phyloP scores from a whole-genome alignment of 73 alveolate genomes.

The Symbiodinium natans region DNA sequence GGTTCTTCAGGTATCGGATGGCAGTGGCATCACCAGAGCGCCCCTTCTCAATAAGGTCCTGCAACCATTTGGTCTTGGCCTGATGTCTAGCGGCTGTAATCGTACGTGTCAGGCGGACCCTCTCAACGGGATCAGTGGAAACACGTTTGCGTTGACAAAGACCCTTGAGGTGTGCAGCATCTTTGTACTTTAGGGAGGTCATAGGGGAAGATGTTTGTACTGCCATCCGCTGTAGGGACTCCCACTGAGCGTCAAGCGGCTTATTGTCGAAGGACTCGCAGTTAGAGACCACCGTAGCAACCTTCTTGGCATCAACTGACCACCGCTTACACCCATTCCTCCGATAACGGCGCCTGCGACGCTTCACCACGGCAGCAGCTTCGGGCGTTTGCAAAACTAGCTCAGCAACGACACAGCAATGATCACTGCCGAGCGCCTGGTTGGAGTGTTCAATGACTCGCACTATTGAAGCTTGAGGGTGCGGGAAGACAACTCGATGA shows the following conservation, averaged over 20 bases:
- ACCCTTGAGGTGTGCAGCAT: not conserved
- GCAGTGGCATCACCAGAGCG: not conserved
- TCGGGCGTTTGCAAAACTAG: not conserved
- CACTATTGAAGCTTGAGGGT: not conserved
- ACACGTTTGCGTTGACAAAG: not conserved
- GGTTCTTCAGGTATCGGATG: not conserved
- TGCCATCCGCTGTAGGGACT: not conserved
- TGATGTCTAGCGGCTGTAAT: not conserved
- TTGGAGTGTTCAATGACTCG: not conserved
- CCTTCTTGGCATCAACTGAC: not conserved
- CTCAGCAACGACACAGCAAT: not conserved
- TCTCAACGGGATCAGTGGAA: not conserved
- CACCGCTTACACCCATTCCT: not conserved
- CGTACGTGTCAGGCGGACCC: not conserved
- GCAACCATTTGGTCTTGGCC: not conserved
- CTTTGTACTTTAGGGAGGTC: not conserved
- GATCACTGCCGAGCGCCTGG: not conserved
- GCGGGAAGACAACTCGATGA: not conserved
- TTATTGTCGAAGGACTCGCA: not conserved
- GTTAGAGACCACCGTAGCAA: not conserved
- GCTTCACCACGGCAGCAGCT: not conserved
- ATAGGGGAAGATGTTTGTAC: not conserved
- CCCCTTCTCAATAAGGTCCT: not conserved
- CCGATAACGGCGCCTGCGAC: not conserved
- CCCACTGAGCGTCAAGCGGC: not conserved